Percentiles rank a stretch among this genome's conserved stretches.
Evolutionary conservation across 2,329 filamentous ascomycete species (phyloP).

Genomic region (Rachicladosporium sp.): DNA sequence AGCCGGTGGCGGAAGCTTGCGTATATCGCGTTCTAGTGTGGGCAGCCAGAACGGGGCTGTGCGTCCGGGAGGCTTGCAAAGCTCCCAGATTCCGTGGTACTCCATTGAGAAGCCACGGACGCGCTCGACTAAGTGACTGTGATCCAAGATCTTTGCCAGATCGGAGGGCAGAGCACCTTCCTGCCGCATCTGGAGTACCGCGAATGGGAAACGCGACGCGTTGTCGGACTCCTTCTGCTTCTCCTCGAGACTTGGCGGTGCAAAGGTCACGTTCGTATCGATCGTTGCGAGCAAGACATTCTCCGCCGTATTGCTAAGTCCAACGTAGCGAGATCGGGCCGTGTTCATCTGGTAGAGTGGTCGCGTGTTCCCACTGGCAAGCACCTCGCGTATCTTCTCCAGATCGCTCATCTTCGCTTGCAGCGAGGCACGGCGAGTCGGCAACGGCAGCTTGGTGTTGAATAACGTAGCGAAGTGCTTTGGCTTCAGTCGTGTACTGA

Average conservation of each 20-base stretch:
- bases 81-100: slow-evolving; percentile 39
- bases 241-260: slow-evolving; percentile 4
- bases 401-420: slow-evolving; percentile 2
- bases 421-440: slow-evolving; percentile 6
- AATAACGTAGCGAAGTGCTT: slow-evolving; percentile 32
- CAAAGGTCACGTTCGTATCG: slow-evolving; percentile 35
- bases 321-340: slow-evolving; percentile 37
- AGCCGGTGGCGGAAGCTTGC: slow-evolving; percentile 36
- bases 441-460: slow-evolving; percentile 17
- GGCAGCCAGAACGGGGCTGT: slow-evolving; percentile 37
- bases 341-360: slow-evolving; percentile 36
- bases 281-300: slow-evolving; percentile 36
- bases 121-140: slow-evolving; percentile 40
- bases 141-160: slow-evolving; percentile 32
- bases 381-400: slow-evolving; percentile 27
- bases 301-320: slow-evolving; percentile 32
- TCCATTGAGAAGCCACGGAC: slow-evolving; percentile 43
- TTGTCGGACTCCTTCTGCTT: slow-evolving; percentile 1
- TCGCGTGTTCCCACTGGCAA: slow-evolving; percentile 33
- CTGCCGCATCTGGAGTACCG: slow-evolving; percentile 38
- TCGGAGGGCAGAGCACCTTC: slow-evolving; percentile 30
- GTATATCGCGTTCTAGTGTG: slow-evolving; percentile 37
- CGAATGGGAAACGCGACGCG: slow-evolving; percentile 35
- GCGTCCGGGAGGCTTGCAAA: slow-evolving; percentile 32
- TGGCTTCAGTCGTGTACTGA: slow-evolving; percentile 27